Percentiles rank a stretch among this genome's conserved stretches.
These are phyloP conservation scores for Bipolaris oryzae DNA, from an alignment of 2,329 filamentous ascomycete genomes.

Conservation along the genomic window DNA sequence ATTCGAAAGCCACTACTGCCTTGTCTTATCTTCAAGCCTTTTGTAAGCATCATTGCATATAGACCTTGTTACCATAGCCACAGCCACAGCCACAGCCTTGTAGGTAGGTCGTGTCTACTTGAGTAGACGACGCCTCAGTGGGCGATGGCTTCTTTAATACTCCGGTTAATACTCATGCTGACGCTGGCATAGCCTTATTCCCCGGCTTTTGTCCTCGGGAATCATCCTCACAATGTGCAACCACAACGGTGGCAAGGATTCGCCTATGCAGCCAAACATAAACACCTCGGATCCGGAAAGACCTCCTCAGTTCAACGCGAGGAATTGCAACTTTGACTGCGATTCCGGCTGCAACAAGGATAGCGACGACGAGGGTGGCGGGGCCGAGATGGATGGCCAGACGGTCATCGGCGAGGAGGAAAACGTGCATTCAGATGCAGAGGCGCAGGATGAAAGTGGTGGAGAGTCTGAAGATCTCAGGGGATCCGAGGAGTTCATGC, in stretches of 20 bases:
- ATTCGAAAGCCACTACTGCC: neutral
- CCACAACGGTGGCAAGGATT: neutral
- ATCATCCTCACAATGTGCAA: conserved; percentile 3
- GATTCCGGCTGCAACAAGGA: conserved; percentile 28
- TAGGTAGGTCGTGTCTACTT: neutral
- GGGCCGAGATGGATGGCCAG: conserved; percentile 12
- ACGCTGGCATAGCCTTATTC: neutral
- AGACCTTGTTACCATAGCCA: too few species aligned
- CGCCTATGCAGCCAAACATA: neutral
- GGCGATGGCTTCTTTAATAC: neutral
- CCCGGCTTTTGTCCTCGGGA: neutral
- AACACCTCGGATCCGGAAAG: neutral
- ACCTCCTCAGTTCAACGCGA: conserved; percentile 31
- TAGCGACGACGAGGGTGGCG: conserved; percentile 19
- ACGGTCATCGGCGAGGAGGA: conserved; percentile 7
- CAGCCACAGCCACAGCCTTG: neutral
- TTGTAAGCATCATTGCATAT: neutral
- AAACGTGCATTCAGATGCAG: neutral
- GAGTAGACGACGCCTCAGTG: neutral
- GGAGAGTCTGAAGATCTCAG: neutral
- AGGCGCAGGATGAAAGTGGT: neutral
- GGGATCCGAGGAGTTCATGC: neutral
- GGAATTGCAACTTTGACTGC: conserved; percentile 33
- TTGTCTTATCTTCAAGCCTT: neutral
- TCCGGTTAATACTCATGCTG: neutral